Base-by-base conservation (phyloP, 345 rosid species). In the Gossypium raimondii region DNA sequence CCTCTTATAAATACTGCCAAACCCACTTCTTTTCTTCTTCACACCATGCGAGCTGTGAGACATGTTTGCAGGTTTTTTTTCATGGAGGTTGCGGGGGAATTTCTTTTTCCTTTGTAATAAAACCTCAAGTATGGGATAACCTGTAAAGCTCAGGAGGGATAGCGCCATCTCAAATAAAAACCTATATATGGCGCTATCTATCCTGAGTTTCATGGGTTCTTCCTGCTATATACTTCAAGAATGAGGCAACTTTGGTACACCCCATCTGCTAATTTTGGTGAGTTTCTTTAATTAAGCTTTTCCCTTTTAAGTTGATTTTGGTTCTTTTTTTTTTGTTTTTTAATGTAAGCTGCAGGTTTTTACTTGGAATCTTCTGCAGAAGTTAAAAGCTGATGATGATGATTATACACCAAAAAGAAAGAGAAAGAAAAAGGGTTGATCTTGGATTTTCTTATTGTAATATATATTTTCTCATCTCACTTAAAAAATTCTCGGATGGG, bases 121-220 rank as follows among this genome's bases (percentile, higher is more conserved):
- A 34, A 34, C 6, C 38, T 74, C 14, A 43, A 79, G 86, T 78
- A 67, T 48, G 78, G 83, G 76, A 81, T 85, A 81, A 77, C 80
- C 92, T 76, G 81, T 85, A 67, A 89, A 89, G 90, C 92, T 89
- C 92, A 89, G 92, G 92, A 89, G 90, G 90, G 92, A 89, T 89
- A 89, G 92, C 90, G 92, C 92, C 92, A 50, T 61, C 20, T 14
- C 7, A 14, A 17, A 25, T 13, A 17, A 16, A 57, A 34, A 34
- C 41, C 41, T 27, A 18, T 62, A 0, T 2, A 3, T 67, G 89
- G 87, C 92, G 92, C 92, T 89, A 86, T 89, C 92, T 43, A 86
- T 89, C 92, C 90, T 89, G 92, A 87, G 92, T 79, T 86, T 80
- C 75, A 85, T 57, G 80, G 90, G 24, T 78, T 86, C 87, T 82